Percentiles rank a stretch among this genome's conserved stretches.
These are phyloP conservation scores for Ganoderma multipileum DNA, from an alignment of 1,284 basidiomycete species.

Conservation along the genomic window DNA sequence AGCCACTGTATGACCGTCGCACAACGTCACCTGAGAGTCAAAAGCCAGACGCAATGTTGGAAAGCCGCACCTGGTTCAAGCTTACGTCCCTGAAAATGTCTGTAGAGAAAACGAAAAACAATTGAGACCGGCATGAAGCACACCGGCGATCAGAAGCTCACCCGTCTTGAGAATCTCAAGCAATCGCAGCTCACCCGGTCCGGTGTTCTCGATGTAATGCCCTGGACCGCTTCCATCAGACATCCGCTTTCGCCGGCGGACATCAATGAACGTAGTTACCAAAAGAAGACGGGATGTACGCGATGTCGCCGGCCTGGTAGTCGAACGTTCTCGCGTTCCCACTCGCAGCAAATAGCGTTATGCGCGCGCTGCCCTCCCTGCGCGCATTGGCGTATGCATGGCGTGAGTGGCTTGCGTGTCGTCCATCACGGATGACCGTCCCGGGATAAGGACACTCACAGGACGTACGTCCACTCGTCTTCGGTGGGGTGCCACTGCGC, in stretches of 20 bases:
- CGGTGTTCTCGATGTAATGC: constrained; percentile 76
- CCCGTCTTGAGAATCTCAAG: constrained; percentile 69
- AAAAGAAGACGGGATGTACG: constrained; percentile 59
- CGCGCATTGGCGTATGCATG: background rate
- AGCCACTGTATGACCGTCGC: constrained; percentile 41
- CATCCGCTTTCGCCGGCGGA: background rate
- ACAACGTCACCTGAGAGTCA: background rate
- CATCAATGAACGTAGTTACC: constrained; percentile 39
- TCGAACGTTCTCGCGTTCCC: constrained; percentile 73
- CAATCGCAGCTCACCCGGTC: constrained; percentile 63
- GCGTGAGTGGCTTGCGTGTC: background rate
- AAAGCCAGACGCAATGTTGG: background rate
- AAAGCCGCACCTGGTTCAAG: constrained; percentile 36
- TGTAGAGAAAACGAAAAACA: constrained; percentile 6
- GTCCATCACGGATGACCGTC: background rate
- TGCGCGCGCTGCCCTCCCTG: constrained; percentile 62
- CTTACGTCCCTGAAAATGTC: constrained; percentile 40
- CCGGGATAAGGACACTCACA: constrained; percentile 31
- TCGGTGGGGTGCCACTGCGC: constrained; percentile 76
- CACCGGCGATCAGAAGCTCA: constrained; percentile 27
- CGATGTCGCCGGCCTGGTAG: constrained; percentile 68
- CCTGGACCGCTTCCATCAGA: constrained; percentile 40
- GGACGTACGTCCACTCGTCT: constrained; percentile 56
- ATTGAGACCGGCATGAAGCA: background rate
- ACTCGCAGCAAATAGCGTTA: constrained; percentile 69